phyloP scores from a whole-genome alignment of 2,329 filamentous ascomycete species.

The Chaetomium strumarium region DNA sequence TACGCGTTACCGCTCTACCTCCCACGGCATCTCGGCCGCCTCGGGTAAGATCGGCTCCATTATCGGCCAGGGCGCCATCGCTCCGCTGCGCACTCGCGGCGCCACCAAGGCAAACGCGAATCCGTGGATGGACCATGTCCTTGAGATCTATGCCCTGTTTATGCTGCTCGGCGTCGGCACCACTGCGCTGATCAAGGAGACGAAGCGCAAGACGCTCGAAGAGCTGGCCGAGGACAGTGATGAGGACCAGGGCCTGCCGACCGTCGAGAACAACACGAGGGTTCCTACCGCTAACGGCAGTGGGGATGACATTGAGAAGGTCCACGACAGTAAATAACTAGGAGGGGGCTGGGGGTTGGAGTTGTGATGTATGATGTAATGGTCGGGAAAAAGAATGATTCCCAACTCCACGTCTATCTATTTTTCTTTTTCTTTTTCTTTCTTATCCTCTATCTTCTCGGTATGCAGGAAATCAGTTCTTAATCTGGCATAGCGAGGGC shows the following conservation, averaged over 20 bases:
- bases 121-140: slow-evolving; percentile 72
- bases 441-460: no score
- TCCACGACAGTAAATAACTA: no score
- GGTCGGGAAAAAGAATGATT: no score
- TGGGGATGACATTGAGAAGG: no score
- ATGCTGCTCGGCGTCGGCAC: slow-evolving; percentile 68
- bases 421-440: no score
- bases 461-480: no score
- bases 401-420: no score
- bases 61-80: slow-evolving; percentile 53
- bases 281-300: background rate
- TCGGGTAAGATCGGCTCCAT: slow-evolving; percentile 51
- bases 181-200: slow-evolving; percentile 64
- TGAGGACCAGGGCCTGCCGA: background rate
- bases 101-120: slow-evolving; percentile 34
- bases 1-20: slow-evolving; percentile 51
- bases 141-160: slow-evolving; percentile 69
- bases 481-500: no score
- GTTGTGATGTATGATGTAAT: no score
- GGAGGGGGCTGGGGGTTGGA: no score
- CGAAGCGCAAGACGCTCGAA: slow-evolving; percentile 68
- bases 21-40: slow-evolving; percentile 52
- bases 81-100: slow-evolving; percentile 45
- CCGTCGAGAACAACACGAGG: background rate
- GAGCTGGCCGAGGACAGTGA: slow-evolving; percentile 40